phyloP scores from a whole-genome alignment of 352 stramenopile genomes.

The Globisporangium apiculatum region DNA sequence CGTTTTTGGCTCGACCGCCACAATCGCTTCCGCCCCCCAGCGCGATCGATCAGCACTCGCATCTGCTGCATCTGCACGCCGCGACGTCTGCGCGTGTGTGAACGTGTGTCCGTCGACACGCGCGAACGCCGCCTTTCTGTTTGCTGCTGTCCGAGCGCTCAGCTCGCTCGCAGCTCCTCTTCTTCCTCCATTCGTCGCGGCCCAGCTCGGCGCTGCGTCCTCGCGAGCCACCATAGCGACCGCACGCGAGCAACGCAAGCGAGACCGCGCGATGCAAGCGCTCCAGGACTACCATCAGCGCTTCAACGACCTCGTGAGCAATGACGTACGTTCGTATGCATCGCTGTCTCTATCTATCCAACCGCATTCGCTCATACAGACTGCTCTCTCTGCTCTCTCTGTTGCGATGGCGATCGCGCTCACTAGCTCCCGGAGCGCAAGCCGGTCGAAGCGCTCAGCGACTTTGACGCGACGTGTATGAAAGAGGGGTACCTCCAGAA shows the following conservation, averaged over 20 bases:
- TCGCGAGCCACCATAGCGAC: slow-evolving; percentile 2
- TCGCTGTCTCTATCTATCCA: slow-evolving; percentile 5
- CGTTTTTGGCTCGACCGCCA: not conserved
- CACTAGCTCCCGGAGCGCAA: slow-evolving; percentile 50
- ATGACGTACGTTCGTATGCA: slow-evolving; percentile 32
- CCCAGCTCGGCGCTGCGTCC: too few relatives aligned
- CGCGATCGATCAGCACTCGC: not conserved
- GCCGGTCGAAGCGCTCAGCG: slow-evolving; percentile 33
- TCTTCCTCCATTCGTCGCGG: too few relatives aligned
- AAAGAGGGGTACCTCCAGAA: slow-evolving; percentile 84
- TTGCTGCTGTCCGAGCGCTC: too few relatives aligned
- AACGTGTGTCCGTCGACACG: too few relatives aligned
- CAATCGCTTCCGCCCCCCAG: not conserved
- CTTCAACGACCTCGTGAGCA: slow-evolving; percentile 73
- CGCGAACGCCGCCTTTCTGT: too few relatives aligned
- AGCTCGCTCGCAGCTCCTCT: not conserved
- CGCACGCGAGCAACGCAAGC: slow-evolving; percentile 28
- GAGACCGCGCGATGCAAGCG: slow-evolving; percentile 57
- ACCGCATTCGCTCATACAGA: too few relatives aligned
- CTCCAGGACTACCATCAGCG: slow-evolving; percentile 73
- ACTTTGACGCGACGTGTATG: slow-evolving; percentile 61
- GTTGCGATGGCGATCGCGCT: not conserved
- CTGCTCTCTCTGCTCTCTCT: not conserved
- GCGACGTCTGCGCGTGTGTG: too few relatives aligned
- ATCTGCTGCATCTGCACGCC: not conserved